Percentiles rank a stretch among this genome's conserved stretches.
Conservation (phyloP, 805 yeast genomes). For the Candida maltosa region DNA sequence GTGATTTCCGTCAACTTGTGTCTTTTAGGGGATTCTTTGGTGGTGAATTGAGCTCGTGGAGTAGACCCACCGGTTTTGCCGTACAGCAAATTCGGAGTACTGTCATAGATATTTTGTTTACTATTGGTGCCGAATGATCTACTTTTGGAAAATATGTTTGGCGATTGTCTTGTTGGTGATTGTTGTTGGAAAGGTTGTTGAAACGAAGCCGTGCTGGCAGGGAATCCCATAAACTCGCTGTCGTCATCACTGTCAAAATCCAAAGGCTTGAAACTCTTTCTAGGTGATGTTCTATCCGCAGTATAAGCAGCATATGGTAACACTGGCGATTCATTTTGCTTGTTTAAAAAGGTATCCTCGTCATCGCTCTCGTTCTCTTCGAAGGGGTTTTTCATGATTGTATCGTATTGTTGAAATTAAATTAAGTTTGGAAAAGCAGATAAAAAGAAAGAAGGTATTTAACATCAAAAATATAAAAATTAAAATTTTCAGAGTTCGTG, state of each 20-base stretch:
- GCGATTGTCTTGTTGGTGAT: slow-evolving; percentile 31
- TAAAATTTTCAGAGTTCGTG: too few relatives aligned
- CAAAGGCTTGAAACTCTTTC: slow-evolving; percentile 26
- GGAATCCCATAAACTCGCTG: slow-evolving; percentile 27
- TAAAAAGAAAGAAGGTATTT: too few relatives aligned
- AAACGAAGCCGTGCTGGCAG: slow-evolving; percentile 18
- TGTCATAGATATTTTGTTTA: slow-evolving; percentile 15
- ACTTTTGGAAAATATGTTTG: slow-evolving; percentile 41
- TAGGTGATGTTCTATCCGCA: slow-evolving; percentile 34
- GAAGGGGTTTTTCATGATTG: slow-evolving; percentile 28
- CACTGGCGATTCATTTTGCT: slow-evolving; percentile 21
- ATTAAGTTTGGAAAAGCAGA: too few relatives aligned
- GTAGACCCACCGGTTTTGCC: slow-evolving; percentile 26
- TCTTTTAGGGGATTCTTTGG: slow-evolving; percentile 70
- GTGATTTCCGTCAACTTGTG: slow-evolving; percentile 44
- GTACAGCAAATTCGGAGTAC: slow-evolving; percentile 25
- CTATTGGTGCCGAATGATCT: slow-evolving; percentile 16
- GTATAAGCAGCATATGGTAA: slow-evolving; percentile 40
- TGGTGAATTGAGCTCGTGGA: slow-evolving; percentile 65
- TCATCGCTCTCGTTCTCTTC: slow-evolving; percentile 16
- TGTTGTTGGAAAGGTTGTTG: slow-evolving; percentile 8
- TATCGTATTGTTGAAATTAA: too few relatives aligned
- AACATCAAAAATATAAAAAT: too few relatives aligned
- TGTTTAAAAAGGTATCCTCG: slow-evolving; percentile 31
- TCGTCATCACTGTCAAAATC: slow-evolving; percentile 20